Conservation (phyloP, 352 stramenopile genomes). For the Pythium dissotocum region DNA sequence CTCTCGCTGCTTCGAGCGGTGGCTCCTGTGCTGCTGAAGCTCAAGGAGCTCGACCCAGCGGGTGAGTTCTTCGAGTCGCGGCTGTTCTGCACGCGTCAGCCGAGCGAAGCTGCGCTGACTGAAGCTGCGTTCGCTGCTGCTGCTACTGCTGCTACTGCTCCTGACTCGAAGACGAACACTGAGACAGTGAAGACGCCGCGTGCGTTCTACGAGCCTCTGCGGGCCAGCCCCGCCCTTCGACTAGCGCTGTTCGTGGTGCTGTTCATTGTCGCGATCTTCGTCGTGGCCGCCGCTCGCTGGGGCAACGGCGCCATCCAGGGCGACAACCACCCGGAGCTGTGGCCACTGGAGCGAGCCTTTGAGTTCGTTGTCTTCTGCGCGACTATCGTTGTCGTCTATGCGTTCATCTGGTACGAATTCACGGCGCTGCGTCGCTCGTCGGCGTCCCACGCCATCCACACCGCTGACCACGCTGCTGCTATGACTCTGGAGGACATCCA, state of each 20-base stretch:
- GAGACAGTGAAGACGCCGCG: slow-evolving; percentile 6
- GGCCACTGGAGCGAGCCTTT: slow-evolving; percentile 55
- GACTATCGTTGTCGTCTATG: slow-evolving; percentile 48
- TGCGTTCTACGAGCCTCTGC: slow-evolving; percentile 59
- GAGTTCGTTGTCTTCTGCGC: slow-evolving; percentile 46
- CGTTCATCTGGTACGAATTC: slow-evolving; percentile 54
- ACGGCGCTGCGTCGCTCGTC: slow-evolving; percentile 26
- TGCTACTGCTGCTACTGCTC: not conserved
- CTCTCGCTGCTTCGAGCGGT: slow-evolving; percentile 35
- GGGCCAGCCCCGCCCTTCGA: slow-evolving; percentile 38
- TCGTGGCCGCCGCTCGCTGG: slow-evolving; percentile 40
- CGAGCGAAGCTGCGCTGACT: not conserved
- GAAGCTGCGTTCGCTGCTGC: not conserved
- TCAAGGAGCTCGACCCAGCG: slow-evolving; percentile 8
- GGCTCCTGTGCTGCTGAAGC: slow-evolving; percentile 15
- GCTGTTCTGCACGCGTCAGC: not conserved
- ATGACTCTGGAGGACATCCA: slow-evolving; percentile 33
- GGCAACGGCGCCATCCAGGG: slow-evolving; percentile 55
- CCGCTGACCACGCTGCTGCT: slow-evolving; percentile 23
- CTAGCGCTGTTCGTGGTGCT: slow-evolving; percentile 42
- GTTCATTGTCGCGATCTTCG: slow-evolving; percentile 38
- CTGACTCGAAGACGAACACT: not conserved
- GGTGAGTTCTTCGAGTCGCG: slow-evolving; percentile 11
- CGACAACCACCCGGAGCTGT: slow-evolving; percentile 45
- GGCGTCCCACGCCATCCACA: not conserved